Conservation (phyloP, 805 yeast genomes). For the Wickerhamomyces tratensis region DNA sequence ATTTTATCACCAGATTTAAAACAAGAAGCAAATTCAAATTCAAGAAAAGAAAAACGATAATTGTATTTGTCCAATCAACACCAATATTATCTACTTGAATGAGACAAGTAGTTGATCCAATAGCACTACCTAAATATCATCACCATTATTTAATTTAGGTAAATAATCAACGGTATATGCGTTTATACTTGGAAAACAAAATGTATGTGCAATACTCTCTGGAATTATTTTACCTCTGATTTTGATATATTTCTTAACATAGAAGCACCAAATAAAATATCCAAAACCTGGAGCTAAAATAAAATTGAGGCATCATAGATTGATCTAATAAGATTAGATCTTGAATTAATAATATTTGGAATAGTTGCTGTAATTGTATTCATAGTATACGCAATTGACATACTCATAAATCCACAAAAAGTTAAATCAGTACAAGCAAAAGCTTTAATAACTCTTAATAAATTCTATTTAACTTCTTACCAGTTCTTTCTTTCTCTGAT, state of each 20-base stretch:
- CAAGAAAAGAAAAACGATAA: conserved; percentile 35
- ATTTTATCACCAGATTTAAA: conserved; percentile 29
- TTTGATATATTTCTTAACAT: conserved; percentile 32
- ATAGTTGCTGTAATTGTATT: conserved; percentile 45
- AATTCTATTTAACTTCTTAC: conserved; percentile 31
- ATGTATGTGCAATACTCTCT: conserved; percentile 45
- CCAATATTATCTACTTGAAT: conserved; percentile 38
- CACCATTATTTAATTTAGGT: conserved; percentile 43
- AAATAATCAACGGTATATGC: conserved; percentile 51
- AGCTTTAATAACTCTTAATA: conserved; percentile 32
- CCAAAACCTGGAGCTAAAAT: conserved; percentile 52
- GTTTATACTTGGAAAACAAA: conserved; percentile 41
- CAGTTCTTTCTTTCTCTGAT: conserved; percentile 16
- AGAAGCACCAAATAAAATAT: conserved; percentile 35
- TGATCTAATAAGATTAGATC: conserved; percentile 39
- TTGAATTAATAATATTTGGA: conserved; percentile 43
- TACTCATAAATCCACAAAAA: conserved; percentile 31
- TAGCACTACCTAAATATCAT: conserved; percentile 41
- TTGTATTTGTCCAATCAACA: conserved; percentile 46
- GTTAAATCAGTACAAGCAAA: conserved; percentile 32
- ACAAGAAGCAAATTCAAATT: conserved; percentile 26
- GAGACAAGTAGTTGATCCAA: conserved; percentile 40
- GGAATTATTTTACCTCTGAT: conserved; percentile 33
- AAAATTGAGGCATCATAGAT: conserved; percentile 40
- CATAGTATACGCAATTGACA: conserved; percentile 38